Base-by-base conservation (phyloP, 1,284 basidiomycete species). In the Gomphus sp. region DNA sequence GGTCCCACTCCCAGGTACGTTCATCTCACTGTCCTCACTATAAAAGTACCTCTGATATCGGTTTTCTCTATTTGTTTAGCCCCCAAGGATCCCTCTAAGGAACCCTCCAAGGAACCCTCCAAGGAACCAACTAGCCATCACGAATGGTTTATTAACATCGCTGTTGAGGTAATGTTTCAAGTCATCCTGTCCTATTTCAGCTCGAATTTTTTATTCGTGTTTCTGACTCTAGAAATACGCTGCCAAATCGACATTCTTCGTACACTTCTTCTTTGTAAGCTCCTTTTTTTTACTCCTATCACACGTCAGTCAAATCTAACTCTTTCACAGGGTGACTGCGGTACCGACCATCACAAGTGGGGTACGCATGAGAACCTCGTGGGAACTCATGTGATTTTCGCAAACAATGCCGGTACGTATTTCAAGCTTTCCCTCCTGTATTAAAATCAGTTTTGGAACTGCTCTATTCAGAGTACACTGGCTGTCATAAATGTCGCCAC, bases 231-330 rank as follows among this genome's bases (percentile, higher is more conserved):
- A 60, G 59, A 60, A 60, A 60, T 57, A 60, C 28, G 54, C 59
- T 14, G 36, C 36, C n/a, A 57, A 57, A 14, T 48, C 41, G 12
- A 16, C 45, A 10, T 57, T 60, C 47, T 50, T 50, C 34, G 55
- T 60, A n/a, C 43, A 60, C 43, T 33, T 60, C 34, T 60, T 60
- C 47, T 11, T 60, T 14, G 59, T 60, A 37, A 2, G 54, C 31
- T n/a, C 12, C 4, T 4, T 22, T 22, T 22, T 22, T 22, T 22
- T 22, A 12, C 9, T 33, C 43, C 7, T n/a, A 10, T 12, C 43
- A 11, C 11, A 43, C 25, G 5, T 43, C 5, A 44, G 43, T 14
- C 16, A 34, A 11, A 44, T 47, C 43, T 44, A 22, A 48, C 25
- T 5, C 2, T 10, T 47, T 25, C 22, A 18, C 41, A 60, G 58